Evolutionary conservation across 345 rosid genomes (phyloP).

Genomic region (Hibiscus tridactylites): DNA sequence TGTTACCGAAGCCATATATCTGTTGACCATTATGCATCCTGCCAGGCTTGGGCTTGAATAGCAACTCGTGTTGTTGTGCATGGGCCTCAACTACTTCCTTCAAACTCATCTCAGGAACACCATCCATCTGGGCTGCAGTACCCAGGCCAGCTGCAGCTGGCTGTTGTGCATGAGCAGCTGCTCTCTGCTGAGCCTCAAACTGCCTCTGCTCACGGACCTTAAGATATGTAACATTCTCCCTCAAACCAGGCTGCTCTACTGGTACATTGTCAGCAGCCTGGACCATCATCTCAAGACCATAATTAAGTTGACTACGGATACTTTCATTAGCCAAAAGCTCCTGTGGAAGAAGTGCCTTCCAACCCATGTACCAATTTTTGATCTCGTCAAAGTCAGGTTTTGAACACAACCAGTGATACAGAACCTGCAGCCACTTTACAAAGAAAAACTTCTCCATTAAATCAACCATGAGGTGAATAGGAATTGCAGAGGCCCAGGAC

Average conservation of each 20-base stretch:
- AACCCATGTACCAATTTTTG: slow-evolving; percentile 63
- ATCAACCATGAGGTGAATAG: slow-evolving; percentile 83
- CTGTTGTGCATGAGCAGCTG: slow-evolving; percentile 41
- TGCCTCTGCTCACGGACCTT: slow-evolving; percentile 60
- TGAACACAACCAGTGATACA: slow-evolving; percentile 72
- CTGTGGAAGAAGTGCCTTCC: slow-evolving; percentile 75
- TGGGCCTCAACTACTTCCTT: slow-evolving; percentile 77
- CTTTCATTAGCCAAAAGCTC: slow-evolving; percentile 77
- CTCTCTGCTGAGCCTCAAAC: slow-evolving; percentile 57
- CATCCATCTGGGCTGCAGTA: slow-evolving; percentile 31
- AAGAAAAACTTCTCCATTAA: slow-evolving; percentile 85
- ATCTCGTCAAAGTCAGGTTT: slow-evolving; percentile 72
- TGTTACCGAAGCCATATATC: slow-evolving; percentile 80
- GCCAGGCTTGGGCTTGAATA: slow-evolving; percentile 69
- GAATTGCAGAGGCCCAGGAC: slow-evolving; percentile 79
- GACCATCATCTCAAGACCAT: slow-evolving; percentile 75
- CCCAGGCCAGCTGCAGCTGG: slow-evolving; percentile 15
- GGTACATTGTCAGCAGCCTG: slow-evolving; percentile 65
- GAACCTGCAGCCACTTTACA: slow-evolving; percentile 75
- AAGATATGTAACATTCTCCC: slow-evolving; percentile 53
- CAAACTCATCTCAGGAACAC: slow-evolving; percentile 47
- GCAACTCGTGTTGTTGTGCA: slow-evolving; percentile 76
- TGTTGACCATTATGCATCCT: slow-evolving; percentile 76
- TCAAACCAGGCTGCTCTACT: slow-evolving; percentile 64
- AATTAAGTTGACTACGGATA: slow-evolving; percentile 57